phyloP scores from a whole-genome alignment of 148 eudicot genomes.

The Vaccinium corymbosum region DNA sequence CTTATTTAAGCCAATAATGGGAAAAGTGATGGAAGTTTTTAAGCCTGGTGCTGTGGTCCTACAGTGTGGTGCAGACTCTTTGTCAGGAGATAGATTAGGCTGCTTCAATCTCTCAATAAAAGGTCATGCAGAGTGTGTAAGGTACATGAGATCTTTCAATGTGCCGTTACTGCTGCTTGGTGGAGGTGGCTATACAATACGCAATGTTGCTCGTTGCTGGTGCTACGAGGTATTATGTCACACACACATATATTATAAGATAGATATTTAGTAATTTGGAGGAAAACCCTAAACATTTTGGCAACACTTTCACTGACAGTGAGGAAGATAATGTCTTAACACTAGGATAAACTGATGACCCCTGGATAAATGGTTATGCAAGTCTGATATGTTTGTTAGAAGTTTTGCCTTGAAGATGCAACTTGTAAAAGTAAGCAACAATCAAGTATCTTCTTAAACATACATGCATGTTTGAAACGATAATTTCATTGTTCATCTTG shows the following conservation, averaged over 20 bases:
- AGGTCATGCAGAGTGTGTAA: slow-evolving; percentile 86
- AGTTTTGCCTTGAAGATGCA: not conserved
- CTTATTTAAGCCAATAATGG: slow-evolving; percentile 69
- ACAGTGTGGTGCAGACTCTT: slow-evolving; percentile 83
- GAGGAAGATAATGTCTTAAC: not conserved
- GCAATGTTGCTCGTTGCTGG: slow-evolving; percentile 88
- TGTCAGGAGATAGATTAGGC: slow-evolving; percentile 78
- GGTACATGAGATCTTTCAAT: slow-evolving; percentile 73
- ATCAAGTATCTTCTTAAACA: not conserved
- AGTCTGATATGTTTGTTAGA: not conserved
- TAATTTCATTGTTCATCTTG: not conserved
- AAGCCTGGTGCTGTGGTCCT: slow-evolving; percentile 74
- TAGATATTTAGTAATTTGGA: not conserved
- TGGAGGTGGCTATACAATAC: slow-evolving; percentile 81
- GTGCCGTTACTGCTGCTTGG: slow-evolving; percentile 69
- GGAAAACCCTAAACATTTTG: not conserved
- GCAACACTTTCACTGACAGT: not conserved
- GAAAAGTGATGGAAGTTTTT: slow-evolving; percentile 76
- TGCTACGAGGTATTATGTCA: slow-evolving; percentile 61
- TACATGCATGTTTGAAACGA: not conserved
- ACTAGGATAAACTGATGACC: not conserved
- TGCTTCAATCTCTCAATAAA: slow-evolving; percentile 72
- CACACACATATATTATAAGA: not conserved
- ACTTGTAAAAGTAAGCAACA: not conserved
- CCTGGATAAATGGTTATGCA: not conserved